Base-by-base conservation (phyloP, 2,329 filamentous ascomycete species). In the Talaromyces sp. region DNA sequence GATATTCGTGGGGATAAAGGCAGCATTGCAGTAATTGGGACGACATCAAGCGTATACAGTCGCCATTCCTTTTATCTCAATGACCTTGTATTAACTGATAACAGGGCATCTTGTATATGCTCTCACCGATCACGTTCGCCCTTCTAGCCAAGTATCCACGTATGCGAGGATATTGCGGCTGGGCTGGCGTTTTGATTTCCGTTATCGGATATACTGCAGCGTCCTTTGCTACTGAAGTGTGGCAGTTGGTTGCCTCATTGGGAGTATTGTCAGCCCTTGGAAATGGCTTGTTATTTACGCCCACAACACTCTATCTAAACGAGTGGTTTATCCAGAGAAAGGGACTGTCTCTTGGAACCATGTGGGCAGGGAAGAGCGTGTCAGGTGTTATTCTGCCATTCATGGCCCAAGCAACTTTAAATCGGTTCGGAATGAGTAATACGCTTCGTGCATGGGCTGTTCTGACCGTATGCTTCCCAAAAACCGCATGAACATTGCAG, bases 311-410 rank as follows among this genome's bases (percentile, higher is more conserved):
- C 31, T 79, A 78, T 59, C 71, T 83, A 50, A 79, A 83, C 56
- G 80, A 83, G 66, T 87, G 68, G 76, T 84, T 83, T 68, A 75
- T 81, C 8, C 69, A 70, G 27, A 71, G 77, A 5, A 79, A 81
- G 66, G 80, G 81, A 1, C 72, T 84, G 23, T 82, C 81, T 0
- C 82, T 79, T 64, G 82, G 82, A 5, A 75, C 78, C 6, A 77
- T 81, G 40, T 81, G 80, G 78, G 77, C 72, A 53, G 65, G 72
- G 5, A 65, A 63, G 40, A 52, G 60, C 9, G 51, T 58, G 33
- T 55, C 76, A 8, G 79, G 78, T 5, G 59, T 76, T 8, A 55
- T 42, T 18, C 8, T 52, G 18, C 61, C 61, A 14, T 56, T 63
- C 2, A n/a, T 63, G 8, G 50, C 50, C 31, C 44, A 59, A 31